A percentile compares a stretch with the other conserved stretches of the same genome.
phyloP scores from a whole-genome alignment of 2,329 filamentous ascomycete species.

The Epichloe sp. region DNA sequence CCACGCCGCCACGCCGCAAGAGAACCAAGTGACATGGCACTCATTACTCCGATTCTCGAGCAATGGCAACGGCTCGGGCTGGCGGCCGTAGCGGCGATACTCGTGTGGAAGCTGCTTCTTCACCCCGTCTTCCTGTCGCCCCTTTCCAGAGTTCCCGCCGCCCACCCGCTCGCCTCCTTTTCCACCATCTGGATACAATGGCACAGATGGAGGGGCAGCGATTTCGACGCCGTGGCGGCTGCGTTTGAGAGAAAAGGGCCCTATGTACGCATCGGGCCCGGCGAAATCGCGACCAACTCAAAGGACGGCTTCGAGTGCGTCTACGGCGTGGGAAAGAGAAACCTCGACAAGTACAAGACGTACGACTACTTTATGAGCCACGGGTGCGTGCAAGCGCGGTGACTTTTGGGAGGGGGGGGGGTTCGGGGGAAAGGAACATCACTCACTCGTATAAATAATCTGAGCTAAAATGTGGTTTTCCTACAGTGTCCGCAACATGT shows the following conservation, averaged over 20 bases:
- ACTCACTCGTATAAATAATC: too few species aligned
- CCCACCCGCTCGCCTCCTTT: background rate
- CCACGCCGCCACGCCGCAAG: too few species aligned
- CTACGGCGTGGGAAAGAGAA: background rate
- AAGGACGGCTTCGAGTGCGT: background rate
- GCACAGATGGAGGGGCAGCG: background rate
- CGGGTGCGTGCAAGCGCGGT: background rate
- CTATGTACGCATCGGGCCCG: background rate
- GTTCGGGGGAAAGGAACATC: accelerated
- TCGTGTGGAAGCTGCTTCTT: background rate
- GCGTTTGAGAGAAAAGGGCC: background rate
- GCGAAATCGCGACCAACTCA: background rate
- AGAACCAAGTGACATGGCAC: background rate
- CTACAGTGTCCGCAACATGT: background rate
- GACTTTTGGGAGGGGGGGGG: too few species aligned
- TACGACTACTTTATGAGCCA: background rate
- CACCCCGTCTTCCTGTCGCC: background rate
- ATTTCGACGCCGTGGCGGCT: background rate
- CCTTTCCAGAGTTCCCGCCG: background rate
- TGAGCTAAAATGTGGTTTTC: background rate
- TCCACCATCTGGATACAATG: background rate
- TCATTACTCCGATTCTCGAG: background rate
- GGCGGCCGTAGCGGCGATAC: background rate
- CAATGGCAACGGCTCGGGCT: background rate
- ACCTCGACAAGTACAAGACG: background rate